Evolutionary conservation across 164 flowering plant species (phyloP).

Genomic region (Brasenia schreberi): DNA sequence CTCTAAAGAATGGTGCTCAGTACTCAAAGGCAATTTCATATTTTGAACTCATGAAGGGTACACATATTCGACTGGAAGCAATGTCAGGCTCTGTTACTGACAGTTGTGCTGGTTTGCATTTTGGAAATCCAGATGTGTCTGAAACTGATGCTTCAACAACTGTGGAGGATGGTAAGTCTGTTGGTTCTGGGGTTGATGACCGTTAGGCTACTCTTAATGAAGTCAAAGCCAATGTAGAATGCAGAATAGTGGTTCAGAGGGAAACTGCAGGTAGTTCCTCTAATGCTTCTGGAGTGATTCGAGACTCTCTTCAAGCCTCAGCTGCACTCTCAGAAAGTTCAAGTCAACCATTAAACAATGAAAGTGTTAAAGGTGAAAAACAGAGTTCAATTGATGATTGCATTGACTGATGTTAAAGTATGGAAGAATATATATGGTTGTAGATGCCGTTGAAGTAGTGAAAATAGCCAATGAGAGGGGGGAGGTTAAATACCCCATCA

Average conservation of each 20-base stretch:
- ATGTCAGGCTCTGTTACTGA: conserved; percentile 24
- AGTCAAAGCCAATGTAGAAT: conserved; percentile 41
- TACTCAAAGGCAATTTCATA: too few species aligned
- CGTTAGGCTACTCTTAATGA: conserved; percentile 27
- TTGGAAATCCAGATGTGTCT: conserved; percentile 6
- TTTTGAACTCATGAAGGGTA: too few species aligned
- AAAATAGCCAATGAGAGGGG: too few species aligned
- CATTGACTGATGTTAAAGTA: too few species aligned
- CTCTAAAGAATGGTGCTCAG: too few species aligned
- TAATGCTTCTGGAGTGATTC: conserved; percentile 9
- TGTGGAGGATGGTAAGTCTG: conserved; percentile 14
- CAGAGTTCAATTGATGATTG: conserved; percentile 2
- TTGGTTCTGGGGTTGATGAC: conserved; percentile 1
- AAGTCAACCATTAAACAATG: conserved; percentile 7
- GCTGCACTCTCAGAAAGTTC: conserved; percentile 10
- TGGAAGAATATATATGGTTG: too few species aligned
- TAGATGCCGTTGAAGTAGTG: too few species aligned
- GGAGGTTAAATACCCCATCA: too few species aligned
- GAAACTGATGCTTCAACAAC: conserved; percentile 9
- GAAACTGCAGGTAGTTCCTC: conserved; percentile 20
- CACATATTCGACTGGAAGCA: conserved; percentile 35
- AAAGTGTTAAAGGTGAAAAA: conserved; percentile 12
- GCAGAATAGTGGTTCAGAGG: conserved; percentile 66
- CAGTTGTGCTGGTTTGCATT: conserved; percentile 16
- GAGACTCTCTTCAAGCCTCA: conserved; percentile 15